phyloP scores from a whole-genome alignment of 2,329 filamentous ascomycete genomes.

The Trichophyton rubrum region DNA sequence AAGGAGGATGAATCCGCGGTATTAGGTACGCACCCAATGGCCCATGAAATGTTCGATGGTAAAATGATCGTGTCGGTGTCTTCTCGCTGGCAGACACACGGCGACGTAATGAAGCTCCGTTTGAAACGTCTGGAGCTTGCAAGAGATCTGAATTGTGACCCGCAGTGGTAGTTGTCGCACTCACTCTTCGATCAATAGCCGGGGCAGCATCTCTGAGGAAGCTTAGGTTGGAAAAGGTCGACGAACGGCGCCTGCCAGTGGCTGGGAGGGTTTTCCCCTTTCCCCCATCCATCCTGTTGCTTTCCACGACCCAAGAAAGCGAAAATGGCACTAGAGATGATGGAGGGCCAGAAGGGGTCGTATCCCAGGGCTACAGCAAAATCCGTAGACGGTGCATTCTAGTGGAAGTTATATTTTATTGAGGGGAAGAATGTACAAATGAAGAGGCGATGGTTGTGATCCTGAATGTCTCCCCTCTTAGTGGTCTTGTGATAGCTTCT shows the following conservation, averaged over 20 bases:
- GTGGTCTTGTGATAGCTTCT: conserved; percentile 3
- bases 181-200: neutral
- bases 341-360: neutral
- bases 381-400: neutral
- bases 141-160: neutral
- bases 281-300: neutral
- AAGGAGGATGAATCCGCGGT: neutral
- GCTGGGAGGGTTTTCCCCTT: neutral
- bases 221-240: neutral
- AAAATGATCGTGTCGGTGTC: conserved; percentile 35
- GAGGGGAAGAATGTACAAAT: neutral
- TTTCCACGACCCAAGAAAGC: neutral
- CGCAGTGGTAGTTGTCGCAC: neutral
- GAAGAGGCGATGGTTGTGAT: neutral
- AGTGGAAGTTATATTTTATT: neutral
- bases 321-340: neutral
- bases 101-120: conserved; percentile 2
- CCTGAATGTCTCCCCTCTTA: neutral
- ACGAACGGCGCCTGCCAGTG: neutral
- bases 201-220: neutral
- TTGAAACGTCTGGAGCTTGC: neutral
- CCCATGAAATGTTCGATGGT: conserved; percentile 34
- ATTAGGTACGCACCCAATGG: conserved; percentile 23
- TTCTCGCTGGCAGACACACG: conserved; percentile 21
- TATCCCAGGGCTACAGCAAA: neutral